phyloP scores from a whole-genome alignment of 805 yeast species.

The Candida parachauliodes region DNA sequence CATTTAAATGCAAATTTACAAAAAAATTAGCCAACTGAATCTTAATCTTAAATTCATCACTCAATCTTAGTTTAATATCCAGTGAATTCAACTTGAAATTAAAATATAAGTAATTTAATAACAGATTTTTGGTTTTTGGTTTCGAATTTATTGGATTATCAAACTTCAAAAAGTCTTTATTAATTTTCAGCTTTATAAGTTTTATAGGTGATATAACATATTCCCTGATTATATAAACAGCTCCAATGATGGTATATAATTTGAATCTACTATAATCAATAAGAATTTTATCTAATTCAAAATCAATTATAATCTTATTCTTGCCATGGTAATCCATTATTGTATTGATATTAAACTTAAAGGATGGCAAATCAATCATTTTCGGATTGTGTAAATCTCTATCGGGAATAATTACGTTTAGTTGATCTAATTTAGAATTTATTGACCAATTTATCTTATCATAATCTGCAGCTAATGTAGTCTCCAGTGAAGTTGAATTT shows the following conservation, averaged over 20 bases:
- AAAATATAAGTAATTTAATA: conserved; percentile 3
- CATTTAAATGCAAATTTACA: conserved; percentile 7
- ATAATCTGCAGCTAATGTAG: conserved; percentile 20
- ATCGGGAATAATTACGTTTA: conserved; percentile 15
- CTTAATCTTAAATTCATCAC: conserved; percentile 47
- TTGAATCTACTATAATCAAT: conserved; percentile 27
- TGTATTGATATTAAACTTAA: conserved; percentile 7
- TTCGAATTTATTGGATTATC: not conserved
- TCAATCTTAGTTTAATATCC: conserved; percentile 33
- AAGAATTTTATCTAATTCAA: conserved; percentile 15
- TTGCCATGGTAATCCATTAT: not conserved
- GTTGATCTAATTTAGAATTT: conserved; percentile 12
- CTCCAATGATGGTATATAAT: conserved; percentile 29
- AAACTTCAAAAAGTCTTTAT: conserved; percentile 17
- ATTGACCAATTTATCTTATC: conserved; percentile 21
- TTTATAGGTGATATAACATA: conserved; percentile 28
- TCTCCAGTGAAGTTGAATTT: conserved; percentile 25
- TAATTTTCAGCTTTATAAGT: conserved; percentile 19
- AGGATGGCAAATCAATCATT: conserved; percentile 5
- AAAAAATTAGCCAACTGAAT: conserved; percentile 31
- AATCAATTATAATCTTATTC: conserved; percentile 13
- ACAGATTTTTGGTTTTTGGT: not conserved
- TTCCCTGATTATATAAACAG: conserved; percentile 27
- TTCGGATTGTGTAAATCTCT: conserved; percentile 8
- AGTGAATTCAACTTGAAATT: conserved; percentile 16